Evolutionary conservation across 2,329 filamentous ascomycete species (phyloP).

Genomic region (Aspergillus floridensis): DNA sequence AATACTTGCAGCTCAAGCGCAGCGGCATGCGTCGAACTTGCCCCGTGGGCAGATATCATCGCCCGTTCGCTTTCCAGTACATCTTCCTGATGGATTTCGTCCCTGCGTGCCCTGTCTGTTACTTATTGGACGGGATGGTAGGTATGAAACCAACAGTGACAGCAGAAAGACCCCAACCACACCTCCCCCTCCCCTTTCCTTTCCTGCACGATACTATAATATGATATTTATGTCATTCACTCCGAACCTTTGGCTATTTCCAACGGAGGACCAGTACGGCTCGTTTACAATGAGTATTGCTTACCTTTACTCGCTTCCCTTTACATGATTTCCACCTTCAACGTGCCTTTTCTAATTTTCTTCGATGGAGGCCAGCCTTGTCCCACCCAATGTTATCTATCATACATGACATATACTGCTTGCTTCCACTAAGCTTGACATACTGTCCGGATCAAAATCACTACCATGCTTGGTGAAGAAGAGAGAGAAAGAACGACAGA

Average conservation of each 20-base stretch:
- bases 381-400: neutral
- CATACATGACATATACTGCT: neutral
- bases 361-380: neutral
- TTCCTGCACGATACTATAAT: neutral
- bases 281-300: neutral
- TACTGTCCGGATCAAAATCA: neutral
- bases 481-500: neutral
- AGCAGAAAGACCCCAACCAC: neutral
- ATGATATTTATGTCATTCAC: neutral
- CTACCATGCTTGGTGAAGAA: neutral
- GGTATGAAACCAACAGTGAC: neutral
- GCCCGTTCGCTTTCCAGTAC: neutral
- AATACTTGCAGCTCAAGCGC: slow-evolving; percentile 13
- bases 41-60: slow-evolving; percentile 12
- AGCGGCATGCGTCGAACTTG: slow-evolving; percentile 10
- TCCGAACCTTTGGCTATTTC: neutral
- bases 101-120: neutral
- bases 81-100: slow-evolving; percentile 1
- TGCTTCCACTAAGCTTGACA: neutral
- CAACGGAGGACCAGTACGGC: neutral
- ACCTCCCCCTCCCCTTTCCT: neutral
- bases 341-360: neutral
- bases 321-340: neutral
- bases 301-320: neutral
- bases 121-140: neutral